Evolutionary conservation across 2,329 filamentous ascomycete genomes (phyloP).

Genomic region (Ceratocystis colombiana): DNA sequence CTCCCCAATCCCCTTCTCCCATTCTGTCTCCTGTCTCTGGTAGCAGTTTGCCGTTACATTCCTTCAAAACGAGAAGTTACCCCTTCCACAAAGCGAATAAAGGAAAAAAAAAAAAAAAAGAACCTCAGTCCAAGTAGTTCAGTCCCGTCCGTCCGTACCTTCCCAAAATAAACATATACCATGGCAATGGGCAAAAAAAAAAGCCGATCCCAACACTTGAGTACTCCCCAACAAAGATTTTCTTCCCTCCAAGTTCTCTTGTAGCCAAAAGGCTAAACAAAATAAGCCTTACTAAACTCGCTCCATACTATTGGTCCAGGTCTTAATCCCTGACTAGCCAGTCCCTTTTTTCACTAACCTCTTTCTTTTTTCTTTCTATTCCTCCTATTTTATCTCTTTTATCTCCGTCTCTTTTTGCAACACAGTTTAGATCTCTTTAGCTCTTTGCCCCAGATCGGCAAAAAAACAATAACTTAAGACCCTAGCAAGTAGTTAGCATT

Average conservation of each 20-base stretch:
- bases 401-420: background rate
- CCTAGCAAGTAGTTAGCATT: background rate
- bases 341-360: background rate
- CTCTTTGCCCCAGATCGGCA: background rate
- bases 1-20: background rate
- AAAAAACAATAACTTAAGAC: background rate
- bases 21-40: background rate
- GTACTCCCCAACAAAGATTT: too few relatives aligned
- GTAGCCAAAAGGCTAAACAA: too few relatives aligned
- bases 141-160: too few relatives aligned
- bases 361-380: background rate
- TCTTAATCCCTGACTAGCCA: background rate
- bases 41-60: background rate
- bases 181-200: too few relatives aligned
- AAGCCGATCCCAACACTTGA: too few relatives aligned
- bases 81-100: too few relatives aligned
- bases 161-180: too few relatives aligned
- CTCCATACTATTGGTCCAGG: background rate
- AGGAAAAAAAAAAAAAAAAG: too few relatives aligned
- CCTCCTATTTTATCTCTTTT: background rate
- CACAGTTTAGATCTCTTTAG: too few relatives aligned
- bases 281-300: too few relatives aligned
- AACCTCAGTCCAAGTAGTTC: too few relatives aligned
- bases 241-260: too few relatives aligned
- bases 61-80: background rate